These are phyloP conservation scores for Neoboletus brunneissimus DNA, from an alignment of 768 basidiomycete species.

Conservation along the genomic window DNA sequence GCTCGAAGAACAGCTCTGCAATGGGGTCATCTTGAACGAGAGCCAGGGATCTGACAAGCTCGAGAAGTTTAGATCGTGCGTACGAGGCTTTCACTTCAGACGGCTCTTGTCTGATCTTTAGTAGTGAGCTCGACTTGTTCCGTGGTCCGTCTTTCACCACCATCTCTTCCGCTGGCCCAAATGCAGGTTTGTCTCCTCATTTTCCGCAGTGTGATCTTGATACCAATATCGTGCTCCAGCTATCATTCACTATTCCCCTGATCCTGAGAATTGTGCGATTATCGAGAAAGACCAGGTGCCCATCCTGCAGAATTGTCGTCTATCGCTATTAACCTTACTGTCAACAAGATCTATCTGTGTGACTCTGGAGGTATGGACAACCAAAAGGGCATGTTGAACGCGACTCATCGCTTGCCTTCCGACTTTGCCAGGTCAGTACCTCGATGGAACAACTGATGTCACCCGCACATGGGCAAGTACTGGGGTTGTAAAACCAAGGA, in stretches of 20 bases:
- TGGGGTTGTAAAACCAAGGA: background rate
- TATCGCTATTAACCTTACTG: constrained; percentile 35
- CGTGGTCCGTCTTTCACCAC: constrained; percentile 88
- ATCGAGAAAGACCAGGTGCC: constrained; percentile 72
- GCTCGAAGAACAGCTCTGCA: constrained; percentile 80
- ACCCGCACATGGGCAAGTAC: constrained; percentile 78
- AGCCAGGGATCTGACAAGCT: constrained; percentile 76
- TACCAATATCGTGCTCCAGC: constrained; percentile 40
- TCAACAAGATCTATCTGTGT: constrained; percentile 63
- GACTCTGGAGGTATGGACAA: constrained; percentile 73
- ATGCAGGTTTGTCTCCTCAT: constrained; percentile 60
- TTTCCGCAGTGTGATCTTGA: background rate
- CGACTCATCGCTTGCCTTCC: background rate
- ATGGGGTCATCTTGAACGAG: constrained; percentile 66
- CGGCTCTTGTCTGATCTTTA: background rate
- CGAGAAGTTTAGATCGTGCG: constrained; percentile 78
- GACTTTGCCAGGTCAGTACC: constrained; percentile 60
- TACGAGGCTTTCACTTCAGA: constrained; percentile 7
- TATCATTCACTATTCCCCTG: constrained; percentile 91
- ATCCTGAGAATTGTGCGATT: constrained; percentile 65
- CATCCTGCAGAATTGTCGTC: background rate
- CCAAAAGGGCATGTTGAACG: background rate
- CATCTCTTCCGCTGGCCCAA: constrained; percentile 90
- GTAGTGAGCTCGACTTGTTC: constrained; percentile 74
- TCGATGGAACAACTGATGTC: constrained; percentile 94